These are phyloP conservation scores for Acacia concinna DNA, from an alignment of 331 rosid species.

Conservation along the genomic window DNA sequence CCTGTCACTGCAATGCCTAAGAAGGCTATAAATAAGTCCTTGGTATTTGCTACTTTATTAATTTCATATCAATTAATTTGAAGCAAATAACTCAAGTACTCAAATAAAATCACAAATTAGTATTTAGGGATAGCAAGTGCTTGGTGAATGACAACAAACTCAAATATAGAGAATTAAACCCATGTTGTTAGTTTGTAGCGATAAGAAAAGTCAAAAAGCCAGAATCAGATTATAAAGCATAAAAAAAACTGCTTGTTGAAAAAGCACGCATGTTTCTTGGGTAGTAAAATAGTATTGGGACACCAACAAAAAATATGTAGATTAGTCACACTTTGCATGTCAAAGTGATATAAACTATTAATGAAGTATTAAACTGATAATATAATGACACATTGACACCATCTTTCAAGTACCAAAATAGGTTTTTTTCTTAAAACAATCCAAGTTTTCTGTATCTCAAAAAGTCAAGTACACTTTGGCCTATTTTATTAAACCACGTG, in stretches of 20 bases:
- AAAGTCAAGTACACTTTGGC: background rate
- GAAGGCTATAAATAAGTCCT: background rate
- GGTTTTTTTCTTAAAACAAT: background rate
- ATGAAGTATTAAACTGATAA: background rate
- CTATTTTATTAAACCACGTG: background rate
- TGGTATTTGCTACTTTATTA: background rate
- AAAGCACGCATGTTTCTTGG: background rate
- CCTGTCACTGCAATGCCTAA: conserved; percentile 67
- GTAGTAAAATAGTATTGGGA: background rate
- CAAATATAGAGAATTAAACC: background rate
- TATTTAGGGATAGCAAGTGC: background rate
- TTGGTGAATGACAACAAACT: background rate
- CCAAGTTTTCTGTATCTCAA: background rate
- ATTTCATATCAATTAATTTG: background rate
- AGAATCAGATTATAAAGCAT: background rate
- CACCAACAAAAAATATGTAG: background rate
- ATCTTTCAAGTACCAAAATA: background rate
- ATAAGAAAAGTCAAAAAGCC: background rate
- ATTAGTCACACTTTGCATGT: background rate
- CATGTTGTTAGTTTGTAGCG: background rate
- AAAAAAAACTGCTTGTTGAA: background rate
- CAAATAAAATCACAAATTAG: background rate
- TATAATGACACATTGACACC: too few species aligned
- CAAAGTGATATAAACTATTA: background rate
- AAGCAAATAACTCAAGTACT: background rate